Percentiles rank a stretch among this genome's conserved stretches.
Conservation (phyloP, 768 basidiomycete genomes). For the Tricholoma saponaceum region DNA sequence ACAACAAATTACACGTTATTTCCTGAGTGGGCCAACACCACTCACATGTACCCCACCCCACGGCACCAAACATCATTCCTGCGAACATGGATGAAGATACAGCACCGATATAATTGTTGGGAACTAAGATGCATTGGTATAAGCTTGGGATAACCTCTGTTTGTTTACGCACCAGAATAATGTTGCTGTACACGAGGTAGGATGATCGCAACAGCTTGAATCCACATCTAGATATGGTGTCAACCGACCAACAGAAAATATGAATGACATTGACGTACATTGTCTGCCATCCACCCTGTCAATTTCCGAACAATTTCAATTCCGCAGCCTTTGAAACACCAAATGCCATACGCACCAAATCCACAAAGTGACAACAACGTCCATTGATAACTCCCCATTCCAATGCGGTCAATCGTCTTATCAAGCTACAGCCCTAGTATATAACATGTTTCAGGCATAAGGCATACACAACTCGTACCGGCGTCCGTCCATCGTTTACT, state of each 20-base stretch:
- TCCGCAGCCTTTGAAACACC: not conserved
- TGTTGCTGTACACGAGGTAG: conserved; percentile 96
- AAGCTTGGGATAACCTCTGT: not conserved
- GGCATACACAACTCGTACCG: too few relatives aligned
- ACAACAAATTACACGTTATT: not conserved
- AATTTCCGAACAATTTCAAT: conserved; percentile 4
- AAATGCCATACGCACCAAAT: conserved; percentile 56
- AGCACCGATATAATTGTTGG: conserved; percentile 72
- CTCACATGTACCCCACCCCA: conserved; percentile 89
- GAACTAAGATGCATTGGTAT: conserved; percentile 37
- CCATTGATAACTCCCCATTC: conserved; percentile 91
- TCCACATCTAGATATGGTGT: conserved; percentile 73
- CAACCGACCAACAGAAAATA: conserved; percentile 14
- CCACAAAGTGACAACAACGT: conserved; percentile 79
- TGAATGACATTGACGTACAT: conserved; percentile 44
- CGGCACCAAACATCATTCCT: conserved; percentile 96
- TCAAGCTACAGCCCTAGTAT: conserved; percentile 43
- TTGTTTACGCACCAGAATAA: conserved; percentile 53
- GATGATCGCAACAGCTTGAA: conserved; percentile 87
- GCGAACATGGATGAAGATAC: conserved; percentile 88
- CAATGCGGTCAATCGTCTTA: conserved; percentile 85
- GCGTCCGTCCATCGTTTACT: conserved; percentile 42
- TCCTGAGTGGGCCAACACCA: conserved; percentile 3
- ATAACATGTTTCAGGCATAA: conserved; percentile 13
- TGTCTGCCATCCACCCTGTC: conserved; percentile 90